phyloP scores from a whole-genome alignment of 768 basidiomycete species.

The Lactarius evosmus region DNA sequence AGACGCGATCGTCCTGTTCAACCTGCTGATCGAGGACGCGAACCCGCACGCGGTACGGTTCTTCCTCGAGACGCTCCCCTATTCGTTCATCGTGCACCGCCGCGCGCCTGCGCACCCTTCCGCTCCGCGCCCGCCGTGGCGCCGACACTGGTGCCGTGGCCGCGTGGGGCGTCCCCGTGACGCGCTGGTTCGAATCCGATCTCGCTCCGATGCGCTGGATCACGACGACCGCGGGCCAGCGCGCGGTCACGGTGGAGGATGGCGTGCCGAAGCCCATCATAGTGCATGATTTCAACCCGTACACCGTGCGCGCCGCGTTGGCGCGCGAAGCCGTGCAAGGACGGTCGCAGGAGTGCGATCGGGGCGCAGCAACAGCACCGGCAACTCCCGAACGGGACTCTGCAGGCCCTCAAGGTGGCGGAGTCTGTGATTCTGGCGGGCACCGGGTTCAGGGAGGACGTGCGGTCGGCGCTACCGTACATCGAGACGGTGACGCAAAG shows the following conservation, averaged over 20 bases:
- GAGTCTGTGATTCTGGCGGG: constrained; percentile 9
- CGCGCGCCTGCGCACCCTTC: constrained; percentile 14
- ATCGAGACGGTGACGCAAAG: constrained; percentile 26
- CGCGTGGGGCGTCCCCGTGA: constrained; percentile 30
- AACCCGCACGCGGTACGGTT: not conserved
- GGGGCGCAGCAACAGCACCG: constrained; percentile 4
- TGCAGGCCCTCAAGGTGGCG: constrained; percentile 11
- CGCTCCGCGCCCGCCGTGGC: not conserved
- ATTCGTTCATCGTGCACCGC: constrained; percentile 32
- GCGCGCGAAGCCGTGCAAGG: constrained; percentile 5
- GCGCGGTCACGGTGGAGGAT: constrained; percentile 28
- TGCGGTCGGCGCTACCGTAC: constrained; percentile 31
- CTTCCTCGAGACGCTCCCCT: constrained; percentile 23
- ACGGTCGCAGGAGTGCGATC: not conserved
- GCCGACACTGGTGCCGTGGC: constrained; percentile 25
- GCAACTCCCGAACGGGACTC: constrained; percentile 11
- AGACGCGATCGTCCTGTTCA: constrained; percentile 32
- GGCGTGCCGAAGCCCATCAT: constrained; percentile 14
- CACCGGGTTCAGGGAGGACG: constrained; percentile 27
- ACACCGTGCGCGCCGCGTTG: constrained; percentile 18
- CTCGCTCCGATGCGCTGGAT: constrained; percentile 32
- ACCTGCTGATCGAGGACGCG: constrained; percentile 24
- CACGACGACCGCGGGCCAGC: constrained; percentile 35
- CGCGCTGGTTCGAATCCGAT: constrained; percentile 32
- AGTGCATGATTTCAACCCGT: constrained; percentile 32